Conservation (phyloP, 2,329 filamentous ascomycete genomes). For the Penicillium sp. region DNA sequence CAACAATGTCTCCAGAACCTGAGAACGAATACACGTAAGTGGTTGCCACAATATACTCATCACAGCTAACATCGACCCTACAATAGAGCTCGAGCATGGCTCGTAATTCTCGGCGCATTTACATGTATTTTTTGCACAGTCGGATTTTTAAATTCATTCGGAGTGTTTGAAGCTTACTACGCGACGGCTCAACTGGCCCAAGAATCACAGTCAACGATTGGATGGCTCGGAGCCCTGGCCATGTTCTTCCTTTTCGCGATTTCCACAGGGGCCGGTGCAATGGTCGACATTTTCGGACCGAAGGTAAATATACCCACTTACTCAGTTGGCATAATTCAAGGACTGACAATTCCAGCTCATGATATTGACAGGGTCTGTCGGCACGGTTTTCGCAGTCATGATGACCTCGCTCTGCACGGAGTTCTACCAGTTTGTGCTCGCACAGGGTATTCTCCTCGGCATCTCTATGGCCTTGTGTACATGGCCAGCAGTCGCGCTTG, state of each 20-base stretch:
- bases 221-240: slow-evolving; percentile 35
- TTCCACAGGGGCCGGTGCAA: slow-evolving; percentile 27
- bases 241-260: slow-evolving; percentile 35
- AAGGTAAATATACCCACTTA: slow-evolving; percentile 13
- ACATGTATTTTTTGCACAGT: slow-evolving; percentile 37
- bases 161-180: slow-evolving; percentile 39
- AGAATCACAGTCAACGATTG: slow-evolving; percentile 30
- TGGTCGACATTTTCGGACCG: slow-evolving; percentile 36
- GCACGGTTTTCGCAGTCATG: slow-evolving; percentile 34
- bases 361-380: slow-evolving; percentile 28
- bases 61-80: background rate
- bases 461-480: slow-evolving; percentile 31
- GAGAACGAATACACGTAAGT: slow-evolving; percentile 21
- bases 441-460: slow-evolving; percentile 37
- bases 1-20: background rate
- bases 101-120: slow-evolving; percentile 32
- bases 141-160: slow-evolving; percentile 41
- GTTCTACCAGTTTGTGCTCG: slow-evolving; percentile 42
- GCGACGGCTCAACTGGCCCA: slow-evolving; percentile 22
- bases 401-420: slow-evolving; percentile 39
- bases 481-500: slow-evolving; percentile 32
- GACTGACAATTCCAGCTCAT: slow-evolving; percentile 22
- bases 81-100: slow-evolving; percentile 26
- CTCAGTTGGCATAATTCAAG: background rate
- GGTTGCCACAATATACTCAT: background rate